Evolutionary conservation across 208 protist species (phyloP), one percentile per base, ranked within the genome.

Genomic region (Porcisia hertigi): DNA sequence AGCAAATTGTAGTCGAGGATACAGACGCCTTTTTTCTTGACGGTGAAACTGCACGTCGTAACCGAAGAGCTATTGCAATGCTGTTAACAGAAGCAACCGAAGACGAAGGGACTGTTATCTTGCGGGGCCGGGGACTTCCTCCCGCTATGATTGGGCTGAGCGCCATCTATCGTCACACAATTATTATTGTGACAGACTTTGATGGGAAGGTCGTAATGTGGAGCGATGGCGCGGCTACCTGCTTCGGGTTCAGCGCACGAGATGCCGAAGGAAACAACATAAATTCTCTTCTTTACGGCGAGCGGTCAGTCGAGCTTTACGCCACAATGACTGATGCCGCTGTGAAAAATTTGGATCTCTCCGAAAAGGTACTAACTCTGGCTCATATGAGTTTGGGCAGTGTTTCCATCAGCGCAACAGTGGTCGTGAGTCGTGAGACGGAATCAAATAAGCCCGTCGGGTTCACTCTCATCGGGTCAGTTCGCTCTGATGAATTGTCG

Each of bases 191-290:
- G 58, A 90, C 81, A 11, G 77, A 88, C 66, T 73, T 74, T 30
- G 86, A 89, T 43, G 86, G 86, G 8, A 71, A 91, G 49, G 81
- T 91, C 41, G 72, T 88, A 20, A 73, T 90, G 67, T 91, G 82
- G 85, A 86, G 82, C 64, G 89, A 91, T 72, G 89, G 85, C n/a
- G 86, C 83, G 16, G 78, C 73, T 16, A 58, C 76, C 30, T 81
- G 77, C 47, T 82, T 85, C 43, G 86, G 84, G 5, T 93, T 91
- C 69, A 88, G 73, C 54, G 77, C 83, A 6, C 80, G 81, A 60
- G 86, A 93, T 60, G 85, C 82, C 0, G 86, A 90, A 65, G 88
- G 86, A 30, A 84, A 85, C 67, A 85, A 93, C 69, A 86, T 93
- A 63, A 84, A 71, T 69, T 81, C 77, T n/a, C 74, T 93, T 45